Evolutionary conservation across 768 basidiomycete genomes (phyloP).

Genomic region (Dentipellis fragilis): DNA sequence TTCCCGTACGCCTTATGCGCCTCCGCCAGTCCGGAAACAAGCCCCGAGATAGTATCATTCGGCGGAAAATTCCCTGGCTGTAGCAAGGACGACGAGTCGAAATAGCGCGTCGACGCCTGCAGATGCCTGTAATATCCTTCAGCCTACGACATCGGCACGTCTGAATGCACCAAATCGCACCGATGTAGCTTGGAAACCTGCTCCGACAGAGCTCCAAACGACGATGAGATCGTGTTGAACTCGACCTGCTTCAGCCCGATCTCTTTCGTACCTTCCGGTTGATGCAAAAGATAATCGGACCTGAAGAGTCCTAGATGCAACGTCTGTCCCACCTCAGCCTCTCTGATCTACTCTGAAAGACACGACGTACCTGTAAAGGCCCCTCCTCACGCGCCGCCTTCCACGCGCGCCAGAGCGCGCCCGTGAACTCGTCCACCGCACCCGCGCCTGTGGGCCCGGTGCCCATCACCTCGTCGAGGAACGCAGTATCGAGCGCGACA

Average conservation of each 20-base stretch:
- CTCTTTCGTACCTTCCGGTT: constrained; percentile 24
- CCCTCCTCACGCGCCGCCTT: constrained; percentile 61
- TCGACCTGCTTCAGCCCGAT: constrained; percentile 84
- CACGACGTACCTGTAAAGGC: constrained; percentile 37
- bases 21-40: constrained; percentile 68
- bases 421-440: constrained; percentile 79
- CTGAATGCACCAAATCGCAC: constrained; percentile 25
- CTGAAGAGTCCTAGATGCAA: constrained; percentile 86
- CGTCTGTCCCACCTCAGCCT: constrained; percentile 39
- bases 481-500: constrained; percentile 67
- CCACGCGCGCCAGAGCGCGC: constrained; percentile 82
- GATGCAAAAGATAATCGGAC: constrained; percentile 88
- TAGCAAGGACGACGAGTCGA: constrained; percentile 42
- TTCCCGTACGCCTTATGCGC: constrained; percentile 71
- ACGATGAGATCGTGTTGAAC: constrained; percentile 93
- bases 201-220: constrained; percentile 76
- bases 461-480: constrained; percentile 81
- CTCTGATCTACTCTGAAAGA: constrained; percentile 19
- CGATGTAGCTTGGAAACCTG: constrained; percentile 63
- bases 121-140: constrained; percentile 45
- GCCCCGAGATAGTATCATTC: constrained; percentile 60
- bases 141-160: background rate
- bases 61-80: constrained; percentile 49
- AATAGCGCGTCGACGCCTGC: constrained; percentile 55
- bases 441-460: constrained; percentile 51